These are phyloP conservation scores for Reticulascus tulasneorum DNA, from an alignment of 2,329 filamentous ascomycete species.

Conservation along the genomic window DNA sequence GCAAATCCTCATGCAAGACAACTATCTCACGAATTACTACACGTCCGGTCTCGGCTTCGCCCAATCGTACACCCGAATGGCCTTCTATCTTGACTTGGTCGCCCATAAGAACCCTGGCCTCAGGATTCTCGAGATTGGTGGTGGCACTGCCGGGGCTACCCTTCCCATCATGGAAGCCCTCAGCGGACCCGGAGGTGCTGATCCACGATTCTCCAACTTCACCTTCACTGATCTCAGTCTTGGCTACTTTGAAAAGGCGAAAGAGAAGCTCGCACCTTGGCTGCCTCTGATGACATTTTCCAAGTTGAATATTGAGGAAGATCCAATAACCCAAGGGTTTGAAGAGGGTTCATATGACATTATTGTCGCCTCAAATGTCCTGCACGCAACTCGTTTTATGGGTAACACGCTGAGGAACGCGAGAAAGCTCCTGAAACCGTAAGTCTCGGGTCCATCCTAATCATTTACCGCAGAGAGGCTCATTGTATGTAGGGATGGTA, in stretches of 20 bases:
- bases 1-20: not conserved
- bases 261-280: conserved; percentile 17
- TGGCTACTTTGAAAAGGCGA: conserved; percentile 28
- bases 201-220: conserved; percentile 17
- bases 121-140: conserved; percentile 31
- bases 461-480: too few relatives aligned
- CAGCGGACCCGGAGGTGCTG: not conserved
- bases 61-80: not conserved
- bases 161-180: conserved; percentile 17
- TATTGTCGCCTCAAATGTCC: conserved; percentile 22
- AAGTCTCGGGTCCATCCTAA: too few relatives aligned
- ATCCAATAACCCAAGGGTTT: conserved; percentile 21
- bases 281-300: conserved; percentile 23
- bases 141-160: conserved; percentile 28
- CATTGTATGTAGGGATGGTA: too few relatives aligned
- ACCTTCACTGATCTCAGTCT: conserved; percentile 34
- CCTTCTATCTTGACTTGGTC: conserved; percentile 16
- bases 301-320: conserved; percentile 27
- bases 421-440: conserved; percentile 20
- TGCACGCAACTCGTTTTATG: conserved; percentile 22
- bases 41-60: not conserved
- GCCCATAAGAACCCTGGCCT: conserved; percentile 25
- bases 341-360: conserved; percentile 19
- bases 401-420: conserved; percentile 19
- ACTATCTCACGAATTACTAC: not conserved